phyloP scores from a whole-genome alignment of 208 protist species.

The Trypanosoma rangeli region DNA sequence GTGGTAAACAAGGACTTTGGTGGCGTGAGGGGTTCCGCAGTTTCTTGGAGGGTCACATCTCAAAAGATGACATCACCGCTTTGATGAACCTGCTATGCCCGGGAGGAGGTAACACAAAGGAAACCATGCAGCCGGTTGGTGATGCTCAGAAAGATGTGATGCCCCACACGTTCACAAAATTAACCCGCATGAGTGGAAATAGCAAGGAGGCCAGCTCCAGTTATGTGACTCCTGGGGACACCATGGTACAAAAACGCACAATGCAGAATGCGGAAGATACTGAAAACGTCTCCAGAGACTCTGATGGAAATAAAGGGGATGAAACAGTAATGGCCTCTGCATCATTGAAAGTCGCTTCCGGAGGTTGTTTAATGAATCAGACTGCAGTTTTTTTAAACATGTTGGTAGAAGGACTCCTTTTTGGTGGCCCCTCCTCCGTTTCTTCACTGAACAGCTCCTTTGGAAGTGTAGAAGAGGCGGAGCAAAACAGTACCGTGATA shows the following conservation, averaged over 20 bases:
- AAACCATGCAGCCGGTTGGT: background rate
- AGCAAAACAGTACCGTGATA: constrained; percentile 10
- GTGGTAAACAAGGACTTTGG: constrained; percentile 1
- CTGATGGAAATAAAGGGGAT: background rate
- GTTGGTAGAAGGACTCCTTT: constrained; percentile 19
- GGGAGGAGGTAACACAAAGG: constrained; percentile 9
- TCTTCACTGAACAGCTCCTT: constrained; percentile 21
- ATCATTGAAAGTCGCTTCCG: background rate
- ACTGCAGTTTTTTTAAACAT: constrained; percentile 19
- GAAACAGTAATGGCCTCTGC: background rate
- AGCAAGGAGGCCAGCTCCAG: constrained; percentile 9
- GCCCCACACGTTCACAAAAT: background rate
- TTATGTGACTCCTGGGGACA: background rate
- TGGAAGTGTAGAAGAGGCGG: constrained; percentile 15
- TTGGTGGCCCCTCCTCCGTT: background rate
- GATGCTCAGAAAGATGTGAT: background rate
- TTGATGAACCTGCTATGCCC: constrained; percentile 12
- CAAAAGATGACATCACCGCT: constrained; percentile 8
- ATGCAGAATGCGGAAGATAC: constrained; percentile 10
- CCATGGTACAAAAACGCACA: background rate
- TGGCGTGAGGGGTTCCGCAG: constrained; percentile 18
- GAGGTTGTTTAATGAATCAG: constrained; percentile 4
- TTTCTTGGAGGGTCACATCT: constrained; percentile 12
- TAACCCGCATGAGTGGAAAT: constrained; percentile 14
- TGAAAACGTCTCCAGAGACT: constrained; percentile 2